These are phyloP conservation scores for Pseudogymnoascus sp. DNA, from an alignment of 2,329 filamentous ascomycete genomes.

Conservation along the genomic window DNA sequence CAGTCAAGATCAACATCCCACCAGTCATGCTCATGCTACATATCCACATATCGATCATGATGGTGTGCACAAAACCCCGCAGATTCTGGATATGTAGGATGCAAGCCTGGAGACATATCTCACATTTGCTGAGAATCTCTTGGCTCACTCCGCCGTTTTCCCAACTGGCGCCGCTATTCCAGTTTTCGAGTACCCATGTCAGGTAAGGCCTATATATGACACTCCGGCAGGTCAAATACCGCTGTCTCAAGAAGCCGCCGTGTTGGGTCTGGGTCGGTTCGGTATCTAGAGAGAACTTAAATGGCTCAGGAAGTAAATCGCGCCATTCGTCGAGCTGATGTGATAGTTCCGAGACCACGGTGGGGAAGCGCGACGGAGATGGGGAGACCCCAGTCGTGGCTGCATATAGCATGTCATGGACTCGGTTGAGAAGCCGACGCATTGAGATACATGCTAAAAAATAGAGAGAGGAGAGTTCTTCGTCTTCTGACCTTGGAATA, in stretches of 20 bases:
- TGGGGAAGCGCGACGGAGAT: conserved; percentile 40
- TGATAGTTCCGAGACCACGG: conserved; percentile 42
- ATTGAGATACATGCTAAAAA: conserved; percentile 49
- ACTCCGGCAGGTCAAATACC: conserved; percentile 45
- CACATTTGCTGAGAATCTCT: conserved; percentile 37
- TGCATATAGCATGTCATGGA: conserved; percentile 44
- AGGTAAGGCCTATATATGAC: conserved; percentile 48
- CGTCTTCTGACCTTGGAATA: conserved; percentile 19
- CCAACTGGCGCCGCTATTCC: conserved; percentile 2
- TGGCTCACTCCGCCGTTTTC: conserved; percentile 16
- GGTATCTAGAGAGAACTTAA: conserved; percentile 35
- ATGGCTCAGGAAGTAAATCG: conserved; percentile 38
- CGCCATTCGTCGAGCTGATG: conserved; percentile 46
- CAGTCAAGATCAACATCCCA: conserved; percentile 43
- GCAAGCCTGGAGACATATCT: conserved; percentile 42
- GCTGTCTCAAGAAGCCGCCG: conserved; percentile 43
- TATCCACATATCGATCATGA: conserved; percentile 49
- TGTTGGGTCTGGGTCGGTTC: conserved; percentile 33
- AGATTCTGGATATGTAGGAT: conserved; percentile 44
- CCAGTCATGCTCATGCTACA: conserved; percentile 46
- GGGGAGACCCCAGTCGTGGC: conserved; percentile 39
- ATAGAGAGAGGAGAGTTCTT: conserved; percentile 45
- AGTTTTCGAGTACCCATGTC: conserved; percentile 37
- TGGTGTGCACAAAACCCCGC: conserved; percentile 42
- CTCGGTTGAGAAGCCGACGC: conserved; percentile 41